Base-by-base conservation (phyloP, 2,329 filamentous ascomycete species). In the Fusarium verticillioides region DNA sequence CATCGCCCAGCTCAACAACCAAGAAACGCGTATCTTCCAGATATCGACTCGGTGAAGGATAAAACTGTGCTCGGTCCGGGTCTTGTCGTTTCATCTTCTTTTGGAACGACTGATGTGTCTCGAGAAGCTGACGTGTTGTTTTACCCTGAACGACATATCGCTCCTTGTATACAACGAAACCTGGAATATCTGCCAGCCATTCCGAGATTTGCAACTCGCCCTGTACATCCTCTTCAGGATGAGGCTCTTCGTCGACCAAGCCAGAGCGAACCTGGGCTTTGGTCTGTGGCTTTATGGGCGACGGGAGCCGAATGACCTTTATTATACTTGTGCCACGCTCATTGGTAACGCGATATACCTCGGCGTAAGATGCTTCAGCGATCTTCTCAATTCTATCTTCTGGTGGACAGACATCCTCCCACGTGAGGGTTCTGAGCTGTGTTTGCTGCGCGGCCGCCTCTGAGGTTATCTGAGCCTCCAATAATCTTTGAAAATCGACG, bases 91-190 rank as follows among this genome's bases (percentile, higher is more conserved):
- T 90, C 77, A 85, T 80, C 64, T 84, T 85, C 66, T 84, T 85
- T 43, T 90, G 87, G 60, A 90, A 91, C 7, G 79, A 77, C 74
- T 90, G 88, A 69, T 90, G 89, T n/a, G 90, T 91, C 70, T 89
- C 86, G 4, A 90, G 82, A 34, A 92, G 80, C 21, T 84, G 83
- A 56, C 83, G 84, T 8, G 88, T 85, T 1, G 88, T 84, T 68
- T 86, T 87, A 0, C 90, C 90, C 73, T 85, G 82, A 3, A 91
- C 87, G 36, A 91, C 81, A 64, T 91, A 90, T 12, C 88, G 84
- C 77, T 91, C 89, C 79, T 92, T 92, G 82, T 91, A 92, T 23
- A 90, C 84, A 37, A 91, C 89, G 68, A 91, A 92, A 1, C 90
- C 90, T 0, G 90, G 89, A 18, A 92, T 87, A 67, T 90, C 89